Conservation (phyloP, 2,329 filamentous ascomycete genomes). For the Paraphoma chrysanthemicola region DNA sequence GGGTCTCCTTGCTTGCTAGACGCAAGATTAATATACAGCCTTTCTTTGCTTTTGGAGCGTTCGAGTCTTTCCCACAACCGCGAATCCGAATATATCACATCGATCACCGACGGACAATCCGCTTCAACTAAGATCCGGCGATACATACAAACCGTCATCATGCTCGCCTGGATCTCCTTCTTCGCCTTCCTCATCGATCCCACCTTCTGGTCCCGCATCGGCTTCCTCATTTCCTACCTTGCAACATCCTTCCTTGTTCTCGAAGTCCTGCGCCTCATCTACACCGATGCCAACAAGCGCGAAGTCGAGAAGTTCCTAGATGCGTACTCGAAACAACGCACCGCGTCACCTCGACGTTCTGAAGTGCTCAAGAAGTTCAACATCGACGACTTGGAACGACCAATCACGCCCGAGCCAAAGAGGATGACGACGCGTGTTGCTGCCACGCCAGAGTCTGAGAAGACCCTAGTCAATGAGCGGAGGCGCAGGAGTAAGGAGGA, state of each 20-base stretch:
- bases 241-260: constrained; percentile 27
- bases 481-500: background rate
- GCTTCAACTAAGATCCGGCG: background rate
- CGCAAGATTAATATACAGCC: background rate
- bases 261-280: constrained; percentile 27
- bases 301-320: constrained; percentile 31
- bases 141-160: background rate
- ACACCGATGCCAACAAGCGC: constrained; percentile 30
- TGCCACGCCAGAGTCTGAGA: constrained; percentile 9
- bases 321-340: constrained; percentile 19
- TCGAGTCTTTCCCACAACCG: background rate
- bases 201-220: constrained; percentile 22
- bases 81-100: constrained; percentile 1
- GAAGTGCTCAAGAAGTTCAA: background rate
- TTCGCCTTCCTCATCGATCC: constrained; percentile 17
- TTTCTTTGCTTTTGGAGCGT: background rate
- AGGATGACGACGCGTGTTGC: background rate
- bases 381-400: constrained; percentile 3
- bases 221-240: constrained; percentile 33
- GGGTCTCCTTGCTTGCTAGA: background rate
- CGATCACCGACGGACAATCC: too few relatives aligned
- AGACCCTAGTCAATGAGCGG: constrained; percentile 4
- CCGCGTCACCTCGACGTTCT: constrained; percentile 1
- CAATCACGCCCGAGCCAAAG: background rate
- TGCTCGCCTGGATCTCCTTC: constrained; percentile 1